Base-by-base conservation (phyloP, 495 filamentous ascomycete species). In the Penicillium manginii region DNA sequence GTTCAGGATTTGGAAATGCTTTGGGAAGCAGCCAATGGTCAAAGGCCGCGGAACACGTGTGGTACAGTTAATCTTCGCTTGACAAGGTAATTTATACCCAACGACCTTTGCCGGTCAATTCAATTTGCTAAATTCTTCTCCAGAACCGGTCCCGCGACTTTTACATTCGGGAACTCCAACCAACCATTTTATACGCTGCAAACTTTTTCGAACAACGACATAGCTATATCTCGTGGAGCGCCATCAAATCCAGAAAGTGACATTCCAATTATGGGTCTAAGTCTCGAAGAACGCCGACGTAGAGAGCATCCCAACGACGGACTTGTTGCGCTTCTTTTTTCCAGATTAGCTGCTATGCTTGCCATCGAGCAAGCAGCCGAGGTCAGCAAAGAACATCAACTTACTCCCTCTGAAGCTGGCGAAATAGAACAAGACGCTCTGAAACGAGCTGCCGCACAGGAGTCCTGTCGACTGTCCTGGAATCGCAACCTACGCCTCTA, bases 391-490 rank as follows among this genome's bases (percentile, higher is more conserved):
- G 40, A 78, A 54, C 71, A 80, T 54, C 54, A 66, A 31, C 67
- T 85, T n/a, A 63, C 72, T 1, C 69, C 63, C 54, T 72, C 69
- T 2, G 76, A 82, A 8, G 73, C 78, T 10, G 66, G 76, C 1
- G 73, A 78, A 39, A 71, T 83, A 3, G 82, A 86, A 64, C 78
- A 81, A 55, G 76, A 81, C 10, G 81, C 84, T 4, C 81, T 90
- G 22, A 79, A 83, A 12, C 79, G 81, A 33, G 85, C 87, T 18
- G 89, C 88, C 4, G 86, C 86, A 50, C 82, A 86, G 48, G 90
- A 93, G 66, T 88, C 86, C 39, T 90, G 84, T 50, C 83, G 85
- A 8, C 78, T 93, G 3, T 83, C 87, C 8, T 92, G 87, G 87
- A 85, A 91, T 67, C 73, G 79, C 15, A 80, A 84, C 52, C 78